Base-by-base conservation (phyloP, 164 flowering plant genomes). In the Cinnamomum micranthum region DNA sequence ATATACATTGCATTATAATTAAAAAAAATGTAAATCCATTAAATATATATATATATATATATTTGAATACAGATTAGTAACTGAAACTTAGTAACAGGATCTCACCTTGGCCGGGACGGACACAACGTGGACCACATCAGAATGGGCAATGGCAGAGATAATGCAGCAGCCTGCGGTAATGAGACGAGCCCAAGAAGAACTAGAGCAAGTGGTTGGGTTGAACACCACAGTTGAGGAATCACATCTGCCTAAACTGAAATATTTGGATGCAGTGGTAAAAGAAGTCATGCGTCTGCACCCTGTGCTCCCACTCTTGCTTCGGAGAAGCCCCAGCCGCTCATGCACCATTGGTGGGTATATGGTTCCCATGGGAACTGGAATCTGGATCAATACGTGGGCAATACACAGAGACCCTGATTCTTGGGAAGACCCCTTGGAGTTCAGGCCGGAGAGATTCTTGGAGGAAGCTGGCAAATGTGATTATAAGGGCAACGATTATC, bases 401-500 rank as follows among this genome's bases (percentile, higher is more conserved):
- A 80, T 90, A 1, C 90, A 88, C 0, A 80, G 83, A 25, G 90
- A 88, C 76, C 90, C 90, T 6, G 9, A 50, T 14, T 3, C 41
- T 2, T 88, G 91, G 91, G 82, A 77, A 4, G 70, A 78, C 28
- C 89, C 91, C 0, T 50, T 22, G 2, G 69, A 24, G 9, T 84
- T 84, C 65, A 25, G 69, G 31, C 85, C 84, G 0, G 84, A 82
- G 71, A 73, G 87, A 71, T 82, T 84, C 67, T 27, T 84, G 15
- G 31, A 27, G 6, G 31, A 23, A 2, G 14, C 50, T 2, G 23
- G 50, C 3, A 75, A 77, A 19, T 64, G 63, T n/a, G 84, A 80
- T 15, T 78, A 41, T 22, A 71, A 20, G 0, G 87, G 85, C 4
- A 74, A 74, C 0, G 68, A 79, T 73, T 80, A 84, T 33, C 63